A percentile compares a stretch with the other conserved stretches of the same genome.
These are phyloP conservation scores for Aquilaria sinensis DNA, from an alignment of 345 rosid species.

Conservation along the genomic window DNA sequence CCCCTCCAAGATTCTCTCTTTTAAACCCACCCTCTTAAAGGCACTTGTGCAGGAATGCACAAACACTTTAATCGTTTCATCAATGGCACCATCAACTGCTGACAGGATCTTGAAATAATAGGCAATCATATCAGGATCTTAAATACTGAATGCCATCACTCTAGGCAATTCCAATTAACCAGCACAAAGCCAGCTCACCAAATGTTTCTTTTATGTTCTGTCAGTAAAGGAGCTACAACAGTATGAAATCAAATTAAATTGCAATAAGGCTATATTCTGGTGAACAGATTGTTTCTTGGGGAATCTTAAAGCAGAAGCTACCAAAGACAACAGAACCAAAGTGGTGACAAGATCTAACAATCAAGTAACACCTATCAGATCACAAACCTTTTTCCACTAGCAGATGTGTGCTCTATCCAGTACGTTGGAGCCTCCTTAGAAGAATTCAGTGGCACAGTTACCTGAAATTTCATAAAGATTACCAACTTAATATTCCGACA, in stretches of 20 bases:
- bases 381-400: conserved; percentile 75
- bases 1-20: no score
- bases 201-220: not conserved
- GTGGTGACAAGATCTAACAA: not conserved
- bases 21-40: no score
- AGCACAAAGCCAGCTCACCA: not conserved
- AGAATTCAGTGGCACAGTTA: conserved; percentile 34
- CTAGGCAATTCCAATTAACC: no score
- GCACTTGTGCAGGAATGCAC: no score
- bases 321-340: not conserved
- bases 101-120: no score
- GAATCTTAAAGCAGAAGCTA: not conserved
- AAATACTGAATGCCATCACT: no score
- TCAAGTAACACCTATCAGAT: conserved; percentile 1
- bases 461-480: conserved; percentile 28
- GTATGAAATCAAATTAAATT: not conserved
- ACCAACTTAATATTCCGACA: not conserved
- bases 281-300: not conserved
- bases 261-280: not conserved
- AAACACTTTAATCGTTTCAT: no score
- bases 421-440: conserved; percentile 40
- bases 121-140: no score
- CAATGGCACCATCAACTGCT: no score
- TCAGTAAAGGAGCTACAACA: not conserved
- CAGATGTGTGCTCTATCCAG: conserved; percentile 85